Evolutionary conservation across 257 asterid species (phyloP).

Genomic region (Forsythia viridissima): DNA sequence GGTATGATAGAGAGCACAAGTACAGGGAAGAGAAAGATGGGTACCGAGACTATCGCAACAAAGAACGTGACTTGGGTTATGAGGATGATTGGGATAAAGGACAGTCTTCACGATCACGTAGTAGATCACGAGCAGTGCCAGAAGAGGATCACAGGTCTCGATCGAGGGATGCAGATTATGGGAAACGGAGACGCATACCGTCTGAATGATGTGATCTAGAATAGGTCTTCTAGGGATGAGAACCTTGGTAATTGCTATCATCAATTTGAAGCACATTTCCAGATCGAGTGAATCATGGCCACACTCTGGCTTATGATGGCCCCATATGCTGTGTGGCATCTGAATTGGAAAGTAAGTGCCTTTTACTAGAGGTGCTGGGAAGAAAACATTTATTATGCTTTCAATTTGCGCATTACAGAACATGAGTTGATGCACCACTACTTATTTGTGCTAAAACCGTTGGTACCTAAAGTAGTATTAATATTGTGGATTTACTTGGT

Average conservation of each 20-base stretch:
- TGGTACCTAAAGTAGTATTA: slow-evolving; percentile 30
- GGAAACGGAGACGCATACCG: slow-evolving; percentile 47
- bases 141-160: slow-evolving; percentile 48
- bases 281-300: slow-evolving; percentile 29
- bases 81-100: slow-evolving; percentile 40
- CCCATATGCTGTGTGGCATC: slow-evolving; percentile 35
- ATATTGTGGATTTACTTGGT: slow-evolving; percentile 42
- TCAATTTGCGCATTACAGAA: slow-evolving; percentile 31
- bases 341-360: slow-evolving; percentile 64
- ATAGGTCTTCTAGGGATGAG: slow-evolving; percentile 13
- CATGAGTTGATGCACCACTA: slow-evolving; percentile 39
- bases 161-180: slow-evolving; percentile 52
- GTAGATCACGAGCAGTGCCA: slow-evolving; percentile 46
- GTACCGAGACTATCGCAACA: slow-evolving; percentile 20
- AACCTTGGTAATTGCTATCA: slow-evolving; percentile 6
- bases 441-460: slow-evolving; percentile 37
- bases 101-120: slow-evolving; percentile 51
- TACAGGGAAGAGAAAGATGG: slow-evolving; percentile 40
- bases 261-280: slow-evolving; percentile 10
- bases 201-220: slow-evolving; percentile 36
- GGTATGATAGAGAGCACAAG: slow-evolving; percentile 47
- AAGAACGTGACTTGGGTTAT: slow-evolving; percentile 18
- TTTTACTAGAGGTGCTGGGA: slow-evolving; percentile 42
- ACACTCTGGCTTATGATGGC: slow-evolving; percentile 36
- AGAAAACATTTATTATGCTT: slow-evolving; percentile 38